These are phyloP conservation scores for Xylaria polymorpha DNA, from an alignment of 2,329 filamentous ascomycete species.

Conservation along the genomic window DNA sequence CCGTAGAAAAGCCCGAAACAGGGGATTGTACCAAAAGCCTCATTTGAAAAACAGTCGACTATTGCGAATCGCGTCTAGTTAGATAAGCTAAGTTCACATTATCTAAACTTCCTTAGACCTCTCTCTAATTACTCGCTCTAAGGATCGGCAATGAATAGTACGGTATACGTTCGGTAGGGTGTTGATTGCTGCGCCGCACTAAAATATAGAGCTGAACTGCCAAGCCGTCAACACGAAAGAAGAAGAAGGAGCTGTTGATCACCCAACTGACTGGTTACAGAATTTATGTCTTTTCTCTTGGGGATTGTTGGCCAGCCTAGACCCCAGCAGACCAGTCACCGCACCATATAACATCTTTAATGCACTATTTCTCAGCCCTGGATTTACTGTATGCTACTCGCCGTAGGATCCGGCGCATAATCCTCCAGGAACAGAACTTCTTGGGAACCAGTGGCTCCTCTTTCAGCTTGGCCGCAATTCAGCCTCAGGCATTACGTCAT, in stretches of 20 bases:
- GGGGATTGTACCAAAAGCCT: no score
- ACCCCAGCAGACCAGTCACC: not conserved
- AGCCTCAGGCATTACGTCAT: conserved; percentile 12
- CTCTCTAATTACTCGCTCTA: no score
- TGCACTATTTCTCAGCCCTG: not conserved
- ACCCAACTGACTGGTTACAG: not conserved
- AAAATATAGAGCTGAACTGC: not conserved
- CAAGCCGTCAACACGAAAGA: not conserved
- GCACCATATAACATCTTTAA: not conserved
- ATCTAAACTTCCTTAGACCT: not conserved
- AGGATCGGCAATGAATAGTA: no score
- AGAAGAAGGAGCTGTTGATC: not conserved
- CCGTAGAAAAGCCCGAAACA: not conserved
- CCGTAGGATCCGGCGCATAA: conserved; percentile 13
- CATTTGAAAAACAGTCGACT: no score
- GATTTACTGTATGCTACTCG: not conserved
- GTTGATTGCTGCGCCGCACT: conserved; percentile 10
- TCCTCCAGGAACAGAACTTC: conserved; percentile 8
- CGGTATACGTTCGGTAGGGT: no score
- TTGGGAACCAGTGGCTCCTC: not conserved
- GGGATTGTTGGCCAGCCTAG: not conserved
- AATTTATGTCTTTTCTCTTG: not conserved
- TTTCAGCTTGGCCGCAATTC: not conserved
- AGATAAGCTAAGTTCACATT: not conserved
- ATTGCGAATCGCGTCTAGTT: no score